phyloP scores from a whole-genome alignment of 768 basidiomycete genomes.

The Sistotremastrum niveocremeum region DNA sequence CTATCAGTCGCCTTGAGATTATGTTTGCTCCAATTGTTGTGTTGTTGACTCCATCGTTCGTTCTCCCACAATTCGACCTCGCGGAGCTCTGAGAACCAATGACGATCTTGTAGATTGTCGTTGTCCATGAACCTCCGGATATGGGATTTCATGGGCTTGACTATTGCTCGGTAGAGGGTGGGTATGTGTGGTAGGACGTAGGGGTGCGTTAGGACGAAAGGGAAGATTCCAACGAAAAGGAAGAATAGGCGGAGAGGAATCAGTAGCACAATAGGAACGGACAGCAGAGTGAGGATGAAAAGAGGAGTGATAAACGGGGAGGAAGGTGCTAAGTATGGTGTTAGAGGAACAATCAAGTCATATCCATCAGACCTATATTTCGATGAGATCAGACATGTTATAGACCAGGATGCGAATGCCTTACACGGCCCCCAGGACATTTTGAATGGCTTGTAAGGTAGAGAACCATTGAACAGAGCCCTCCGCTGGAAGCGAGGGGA shows the following conservation, averaged over 20 bases:
- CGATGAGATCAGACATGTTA: neutral
- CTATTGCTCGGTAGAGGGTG: conserved; percentile 13
- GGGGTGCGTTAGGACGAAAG: conserved; percentile 43
- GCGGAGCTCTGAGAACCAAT: conserved; percentile 50
- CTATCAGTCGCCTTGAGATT: conserved; percentile 32
- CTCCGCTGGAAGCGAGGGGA: conserved; percentile 32
- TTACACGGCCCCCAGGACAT: conserved; percentile 76
- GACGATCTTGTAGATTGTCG: conserved; percentile 46
- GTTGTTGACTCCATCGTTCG: conserved; percentile 39
- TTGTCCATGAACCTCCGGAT: conserved; percentile 38
- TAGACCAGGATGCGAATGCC: conserved; percentile 16
- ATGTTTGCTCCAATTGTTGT: conserved; percentile 24
- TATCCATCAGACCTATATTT: conserved; percentile 44
- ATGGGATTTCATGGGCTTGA: conserved; percentile 8
- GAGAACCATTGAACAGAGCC: conserved; percentile 72
- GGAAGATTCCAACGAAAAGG: conserved; percentile 31
- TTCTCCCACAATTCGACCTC: conserved; percentile 75
- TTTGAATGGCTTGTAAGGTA: conserved; percentile 82
- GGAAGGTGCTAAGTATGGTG: conserved; percentile 27
- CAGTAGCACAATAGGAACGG: conserved; percentile 6
- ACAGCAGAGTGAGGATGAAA: conserved; percentile 4
- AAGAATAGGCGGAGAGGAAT: conserved; percentile 11
- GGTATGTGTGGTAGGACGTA: conserved; percentile 19
- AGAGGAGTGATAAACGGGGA: conserved; percentile 2
- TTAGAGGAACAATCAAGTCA: conserved; percentile 37